Evolutionary conservation across 305 asterid genomes (phyloP).

Genomic region (Fraxinus angustifolia): DNA sequence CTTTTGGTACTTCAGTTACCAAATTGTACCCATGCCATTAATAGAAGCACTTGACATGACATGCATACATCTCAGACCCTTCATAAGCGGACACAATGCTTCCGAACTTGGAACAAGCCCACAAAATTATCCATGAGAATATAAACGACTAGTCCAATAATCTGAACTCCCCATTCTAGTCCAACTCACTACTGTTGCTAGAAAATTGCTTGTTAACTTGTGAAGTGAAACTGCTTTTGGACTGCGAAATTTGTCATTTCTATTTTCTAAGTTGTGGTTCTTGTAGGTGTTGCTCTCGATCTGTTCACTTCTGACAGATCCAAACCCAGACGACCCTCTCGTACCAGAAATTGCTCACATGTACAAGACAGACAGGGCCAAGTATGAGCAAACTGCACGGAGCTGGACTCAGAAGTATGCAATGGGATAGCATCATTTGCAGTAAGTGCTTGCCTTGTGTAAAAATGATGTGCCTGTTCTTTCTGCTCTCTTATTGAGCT

Average conservation of each 20-base stretch:
- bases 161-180: not conserved
- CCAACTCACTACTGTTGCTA: not conserved
- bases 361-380: conserved; percentile 65
- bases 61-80: not conserved
- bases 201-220: not conserved
- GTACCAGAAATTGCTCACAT: conserved; percentile 75
- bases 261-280: not conserved
- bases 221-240: not conserved
- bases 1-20: not conserved
- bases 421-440: conserved; percentile 43
- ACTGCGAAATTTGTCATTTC: not conserved
- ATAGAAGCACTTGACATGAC: not conserved
- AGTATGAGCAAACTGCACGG: conserved; percentile 73
- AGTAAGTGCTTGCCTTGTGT: not conserved
- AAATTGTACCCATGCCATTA: not conserved
- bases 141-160: not conserved
- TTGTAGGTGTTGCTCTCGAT: conserved; percentile 60
- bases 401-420: conserved; percentile 83
- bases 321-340: conserved; percentile 67
- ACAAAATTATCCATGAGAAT: not conserved
- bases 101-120: not conserved
- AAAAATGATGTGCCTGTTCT: not conserved
- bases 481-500: conserved; percentile 7
- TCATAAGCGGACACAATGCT: not conserved
- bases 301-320: conserved; percentile 66